Base-by-base conservation (phyloP, 495 filamentous ascomycete genomes). In the Schizothecium vesticola region DNA sequence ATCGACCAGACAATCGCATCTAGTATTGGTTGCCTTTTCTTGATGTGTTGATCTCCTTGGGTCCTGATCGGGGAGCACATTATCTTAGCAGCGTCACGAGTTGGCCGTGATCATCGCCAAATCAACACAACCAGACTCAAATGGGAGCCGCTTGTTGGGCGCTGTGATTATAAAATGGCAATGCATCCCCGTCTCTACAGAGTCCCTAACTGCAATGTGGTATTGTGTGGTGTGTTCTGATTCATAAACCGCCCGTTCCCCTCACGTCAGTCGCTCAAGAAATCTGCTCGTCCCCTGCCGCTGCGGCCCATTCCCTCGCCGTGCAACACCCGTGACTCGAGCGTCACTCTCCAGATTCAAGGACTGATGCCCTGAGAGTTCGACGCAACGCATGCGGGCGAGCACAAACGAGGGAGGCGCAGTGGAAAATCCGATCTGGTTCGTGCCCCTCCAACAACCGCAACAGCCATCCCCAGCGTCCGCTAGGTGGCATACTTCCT, bases 401-500 rank as follows among this genome's bases (percentile, higher is more conserved):
- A 26, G 21, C 23, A 28, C 22, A 24, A 51, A 36, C 16, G n/a
- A 65, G 56, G 64, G 19, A 51, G 36, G 36, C 33, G 26, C 21
- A 62, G 28, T 58, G 51, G 22, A 57, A 60, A 68, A 55, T 62
- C 70, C 60, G 51, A 65, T 72, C 56, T 31, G 64, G 63, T 64
- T 36, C 64, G 28, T 62, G 43, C 19, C 43, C 65, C 26, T 21
- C 61, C 56, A 66, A 31, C 69, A 56, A 63, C 57, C 59, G 58
- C 59, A 55, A 64, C 58, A 68, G 19, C 57, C 24, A 12, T 21
- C 13, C 22, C 61, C 56, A 62, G 36, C 56, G 24, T 29, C 56
- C 36, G 67, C 24, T 23, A 93, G 77, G 97, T 94, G 74, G 95
- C 96, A 81, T 98, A 98, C 86, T 98, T 99, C 79, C 94, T 88